Conservation (phyloP, 371 early-diverging fungal species). For the Apophysomyces ossiformis region DNA sequence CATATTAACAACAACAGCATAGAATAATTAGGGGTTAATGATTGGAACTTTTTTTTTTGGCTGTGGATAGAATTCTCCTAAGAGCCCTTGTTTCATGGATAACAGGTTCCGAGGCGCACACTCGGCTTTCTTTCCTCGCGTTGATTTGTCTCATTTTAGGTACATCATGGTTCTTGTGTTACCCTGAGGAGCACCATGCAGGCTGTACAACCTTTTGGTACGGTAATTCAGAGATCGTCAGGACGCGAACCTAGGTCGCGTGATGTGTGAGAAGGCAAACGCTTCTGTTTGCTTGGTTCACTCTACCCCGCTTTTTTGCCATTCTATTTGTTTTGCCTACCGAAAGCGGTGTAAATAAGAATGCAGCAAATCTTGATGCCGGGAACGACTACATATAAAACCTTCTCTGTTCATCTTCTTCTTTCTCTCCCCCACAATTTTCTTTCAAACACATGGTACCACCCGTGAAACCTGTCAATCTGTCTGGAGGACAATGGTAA, state of each 20-base stretch:
- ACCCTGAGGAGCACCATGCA: neutral
- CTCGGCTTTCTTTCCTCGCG: too few species aligned
- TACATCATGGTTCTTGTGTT: neutral
- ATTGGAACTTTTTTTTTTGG: conserved; percentile 2
- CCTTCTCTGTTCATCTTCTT: neutral
- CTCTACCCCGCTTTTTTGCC: conserved; percentile 7
- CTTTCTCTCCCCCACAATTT: neutral
- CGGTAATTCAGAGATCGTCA: neutral
- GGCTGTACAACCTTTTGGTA: neutral
- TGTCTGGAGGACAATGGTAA: conserved; percentile 24
- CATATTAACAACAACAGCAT: neutral
- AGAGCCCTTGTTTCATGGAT: neutral
- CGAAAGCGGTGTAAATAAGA: conserved; percentile 4
- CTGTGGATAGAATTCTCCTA: neutral
- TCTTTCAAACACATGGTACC: conserved; percentile 4
- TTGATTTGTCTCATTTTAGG: too few species aligned
- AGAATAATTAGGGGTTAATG: neutral
- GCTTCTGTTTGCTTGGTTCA: neutral
- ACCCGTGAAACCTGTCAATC: conserved; percentile 17
- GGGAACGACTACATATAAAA: conserved; percentile 2
- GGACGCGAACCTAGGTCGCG: conserved; percentile 1
- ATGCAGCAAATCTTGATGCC: conserved; percentile 6
- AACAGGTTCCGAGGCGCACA: conserved; percentile 1
- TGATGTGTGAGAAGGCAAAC: conserved; percentile 6
- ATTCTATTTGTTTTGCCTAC: conserved; percentile 9